These are phyloP conservation scores for Claviceps cyperi DNA, from an alignment of 2,329 filamentous ascomycete species.

Conservation along the genomic window DNA sequence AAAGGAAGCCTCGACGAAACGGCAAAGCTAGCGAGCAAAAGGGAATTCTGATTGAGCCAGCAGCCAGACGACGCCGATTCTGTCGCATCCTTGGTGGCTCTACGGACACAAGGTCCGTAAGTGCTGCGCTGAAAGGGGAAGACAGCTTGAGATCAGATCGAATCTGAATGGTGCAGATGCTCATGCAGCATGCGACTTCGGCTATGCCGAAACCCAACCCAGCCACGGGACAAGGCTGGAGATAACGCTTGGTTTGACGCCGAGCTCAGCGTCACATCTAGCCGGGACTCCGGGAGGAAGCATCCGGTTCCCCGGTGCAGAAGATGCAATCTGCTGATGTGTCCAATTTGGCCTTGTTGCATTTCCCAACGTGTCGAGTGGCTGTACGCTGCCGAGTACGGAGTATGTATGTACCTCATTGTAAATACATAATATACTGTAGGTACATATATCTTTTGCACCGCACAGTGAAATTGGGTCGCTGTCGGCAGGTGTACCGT, in stretches of 20 bases:
- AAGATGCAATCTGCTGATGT: too few relatives aligned
- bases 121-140: not conserved
- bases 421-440: too few relatives aligned
- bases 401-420: too few relatives aligned
- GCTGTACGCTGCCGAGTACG: too few relatives aligned
- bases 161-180: not conserved
- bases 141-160: not conserved
- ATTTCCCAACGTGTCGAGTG: too few relatives aligned
- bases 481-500: too few relatives aligned
- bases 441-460: too few relatives aligned
- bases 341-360: too few relatives aligned
- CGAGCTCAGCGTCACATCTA: not conserved
- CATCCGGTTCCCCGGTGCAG: too few relatives aligned
- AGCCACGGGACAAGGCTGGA: too few relatives aligned
- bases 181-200: constrained; percentile 2
- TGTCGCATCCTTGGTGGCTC: not conserved
- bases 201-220: constrained; percentile 2
- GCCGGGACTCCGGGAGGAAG: not conserved
- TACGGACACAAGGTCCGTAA: not conserved
- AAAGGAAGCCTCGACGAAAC: not conserved
- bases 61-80: not conserved
- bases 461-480: too few relatives aligned
- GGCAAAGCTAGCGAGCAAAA: not conserved
- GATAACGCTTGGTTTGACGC: not conserved
- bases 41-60: too few relatives aligned